A percentile compares a stretch with the other conserved stretches of the same genome.
Conservation (phyloP, 331 rosid species). For the Malus hybrid region DNA sequence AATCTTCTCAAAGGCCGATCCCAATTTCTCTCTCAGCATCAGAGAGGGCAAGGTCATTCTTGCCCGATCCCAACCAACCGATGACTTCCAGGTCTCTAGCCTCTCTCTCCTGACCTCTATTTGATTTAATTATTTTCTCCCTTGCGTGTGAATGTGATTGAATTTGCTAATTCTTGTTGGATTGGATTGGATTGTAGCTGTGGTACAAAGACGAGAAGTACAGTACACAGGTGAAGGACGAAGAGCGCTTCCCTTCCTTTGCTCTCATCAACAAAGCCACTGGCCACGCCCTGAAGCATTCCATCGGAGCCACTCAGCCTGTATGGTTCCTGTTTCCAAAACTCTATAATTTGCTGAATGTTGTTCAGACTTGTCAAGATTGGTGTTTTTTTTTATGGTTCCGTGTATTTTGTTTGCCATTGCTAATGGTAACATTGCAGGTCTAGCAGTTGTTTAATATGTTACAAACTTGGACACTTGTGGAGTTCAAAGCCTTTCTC, state of each 20-base stretch:
- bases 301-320: slow-evolving; percentile 59
- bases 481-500: neutral
- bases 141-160: neutral
- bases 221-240: slow-evolving; percentile 76
- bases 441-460: neutral
- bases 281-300: slow-evolving; percentile 73
- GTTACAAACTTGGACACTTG: neutral
- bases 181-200: slow-evolving; percentile 35
- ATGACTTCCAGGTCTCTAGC: slow-evolving; percentile 40
- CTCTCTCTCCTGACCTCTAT: neutral
- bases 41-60: slow-evolving; percentile 51
- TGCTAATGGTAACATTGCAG: neutral
- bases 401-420: neutral
- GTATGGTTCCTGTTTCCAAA: slow-evolving; percentile 21
- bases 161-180: neutral
- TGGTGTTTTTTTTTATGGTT: neutral
- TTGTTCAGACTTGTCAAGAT: neutral
- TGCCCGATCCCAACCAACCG: slow-evolving; percentile 38
- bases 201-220: slow-evolving; percentile 88
- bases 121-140: neutral
- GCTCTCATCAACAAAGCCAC: slow-evolving; percentile 71
- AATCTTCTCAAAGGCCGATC: slow-evolving; percentile 42
- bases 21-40: slow-evolving; percentile 46
- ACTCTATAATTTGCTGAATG: no score
- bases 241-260: slow-evolving; percentile 66